Conservation (phyloP, 2,329 filamentous ascomycete genomes). For the Pseudogymnoascus sp. region DNA sequence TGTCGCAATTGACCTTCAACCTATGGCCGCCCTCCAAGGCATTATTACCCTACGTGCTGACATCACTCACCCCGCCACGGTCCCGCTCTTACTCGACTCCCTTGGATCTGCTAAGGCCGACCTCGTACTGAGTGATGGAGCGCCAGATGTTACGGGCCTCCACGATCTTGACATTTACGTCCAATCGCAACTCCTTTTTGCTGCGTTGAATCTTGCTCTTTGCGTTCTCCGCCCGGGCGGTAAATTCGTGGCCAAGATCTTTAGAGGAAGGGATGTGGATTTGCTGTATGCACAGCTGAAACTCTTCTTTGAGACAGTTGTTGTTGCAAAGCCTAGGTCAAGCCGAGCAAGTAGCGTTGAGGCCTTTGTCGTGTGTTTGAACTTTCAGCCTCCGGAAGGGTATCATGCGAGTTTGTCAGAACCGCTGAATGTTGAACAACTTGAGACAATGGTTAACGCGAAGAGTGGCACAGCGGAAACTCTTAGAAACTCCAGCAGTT, state of each 20-base stretch:
- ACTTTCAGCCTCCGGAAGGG: slow-evolving; percentile 71
- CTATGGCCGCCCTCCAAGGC: slow-evolving; percentile 86
- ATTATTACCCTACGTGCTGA: slow-evolving; percentile 90
- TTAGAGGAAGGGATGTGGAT: slow-evolving; percentile 90
- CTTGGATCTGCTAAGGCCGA: slow-evolving; percentile 77
- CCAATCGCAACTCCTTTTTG: slow-evolving; percentile 89
- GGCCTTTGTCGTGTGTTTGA: slow-evolving; percentile 90
- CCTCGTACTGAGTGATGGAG: slow-evolving; percentile 88
- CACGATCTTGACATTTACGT: slow-evolving; percentile 98
- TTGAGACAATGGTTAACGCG: slow-evolving; percentile 43
- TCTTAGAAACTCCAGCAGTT: slow-evolving; percentile 24
- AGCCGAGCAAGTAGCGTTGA: slow-evolving; percentile 95
- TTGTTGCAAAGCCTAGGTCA: slow-evolving; percentile 87
- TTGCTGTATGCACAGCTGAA: slow-evolving; percentile 89
- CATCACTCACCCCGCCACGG: slow-evolving; percentile 93
- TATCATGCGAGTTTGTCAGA: slow-evolving; percentile 70
- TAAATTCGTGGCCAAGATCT: slow-evolving; percentile 97
- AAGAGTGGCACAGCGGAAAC: slow-evolving; percentile 34
- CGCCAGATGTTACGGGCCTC: slow-evolving; percentile 90
- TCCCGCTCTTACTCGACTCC: slow-evolving; percentile 77
- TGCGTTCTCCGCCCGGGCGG: slow-evolving; percentile 89
- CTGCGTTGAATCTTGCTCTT: slow-evolving; percentile 84
- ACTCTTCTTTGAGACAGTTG: slow-evolving; percentile 78
- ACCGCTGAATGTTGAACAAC: slow-evolving; percentile 57
- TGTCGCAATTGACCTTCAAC: slow-evolving; percentile 90